Evolutionary conservation across 176 grass and related monocot genomes (phyloP).

Genomic region (Alloteropsis semialata): DNA sequence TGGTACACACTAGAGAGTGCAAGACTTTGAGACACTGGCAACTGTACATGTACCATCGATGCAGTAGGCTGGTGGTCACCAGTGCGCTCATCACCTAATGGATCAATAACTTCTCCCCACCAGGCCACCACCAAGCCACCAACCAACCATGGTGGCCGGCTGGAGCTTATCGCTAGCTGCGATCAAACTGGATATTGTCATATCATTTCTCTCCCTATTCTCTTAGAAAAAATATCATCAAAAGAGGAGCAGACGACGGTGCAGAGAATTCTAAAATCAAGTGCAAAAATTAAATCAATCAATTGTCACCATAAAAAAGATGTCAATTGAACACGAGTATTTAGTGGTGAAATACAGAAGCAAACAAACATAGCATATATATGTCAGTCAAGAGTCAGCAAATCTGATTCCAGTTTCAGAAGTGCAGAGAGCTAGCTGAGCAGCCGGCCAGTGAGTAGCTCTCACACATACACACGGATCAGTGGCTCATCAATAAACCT

Average conservation of each 20-base stretch:
- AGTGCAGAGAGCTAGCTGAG: not conserved
- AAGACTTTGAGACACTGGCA: conserved; percentile 38
- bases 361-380: not conserved
- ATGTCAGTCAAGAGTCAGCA: not conserved
- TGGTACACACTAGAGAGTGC: conserved; percentile 2
- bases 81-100: conserved; percentile 31
- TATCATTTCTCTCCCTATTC: not conserved
- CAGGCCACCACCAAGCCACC: conserved; percentile 38
- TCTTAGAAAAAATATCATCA: too few relatives aligned
- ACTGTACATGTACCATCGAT: conserved; percentile 51
- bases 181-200: conserved; percentile 15
- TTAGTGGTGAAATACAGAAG: not conserved
- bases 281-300: not conserved
- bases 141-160: conserved; percentile 24
- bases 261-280: not conserved
- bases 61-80: conserved; percentile 38
- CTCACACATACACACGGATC: not conserved
- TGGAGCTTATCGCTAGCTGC: conserved; percentile 19
- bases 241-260: too few relatives aligned
- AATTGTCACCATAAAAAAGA: not conserved
- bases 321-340: not conserved
- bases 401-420: conserved; percentile 4
- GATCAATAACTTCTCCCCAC: conserved; percentile 46
- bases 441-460: not conserved
- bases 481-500: not conserved